Evolutionary conservation across 306 rosid species (phyloP).

Genomic region (Vigna radiata): DNA sequence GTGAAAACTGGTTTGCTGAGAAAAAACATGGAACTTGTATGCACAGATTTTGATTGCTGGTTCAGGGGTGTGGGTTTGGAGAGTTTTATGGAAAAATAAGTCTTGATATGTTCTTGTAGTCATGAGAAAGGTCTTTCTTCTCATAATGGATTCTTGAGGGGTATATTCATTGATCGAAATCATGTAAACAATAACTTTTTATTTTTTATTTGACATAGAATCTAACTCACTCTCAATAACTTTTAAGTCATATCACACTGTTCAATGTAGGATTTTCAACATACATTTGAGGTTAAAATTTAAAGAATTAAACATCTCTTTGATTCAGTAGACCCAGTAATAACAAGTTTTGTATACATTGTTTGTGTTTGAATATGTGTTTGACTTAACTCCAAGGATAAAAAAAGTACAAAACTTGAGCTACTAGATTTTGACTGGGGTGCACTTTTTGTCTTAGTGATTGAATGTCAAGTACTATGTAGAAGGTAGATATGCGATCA

Average conservation of each 20-base stretch:
- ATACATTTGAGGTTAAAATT: not conserved
- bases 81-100: constrained; percentile 18
- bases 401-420: constrained; percentile 19
- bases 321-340: not conserved
- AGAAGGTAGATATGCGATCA: not conserved
- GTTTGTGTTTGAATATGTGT: not conserved
- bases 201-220: not conserved
- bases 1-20: constrained; percentile 30
- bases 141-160: not conserved
- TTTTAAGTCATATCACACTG: not conserved
- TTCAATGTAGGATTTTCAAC: not conserved
- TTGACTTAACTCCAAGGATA: constrained; percentile 6
- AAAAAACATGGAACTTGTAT: constrained; percentile 33
- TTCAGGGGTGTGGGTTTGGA: constrained; percentile 20
- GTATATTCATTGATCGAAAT: constrained; percentile 7
- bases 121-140: not conserved
- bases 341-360: not conserved
- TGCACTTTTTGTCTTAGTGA: constrained; percentile 14
- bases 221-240: not conserved
- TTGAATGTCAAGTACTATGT: not conserved
- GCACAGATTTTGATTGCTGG: constrained; percentile 17
- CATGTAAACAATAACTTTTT: not conserved
- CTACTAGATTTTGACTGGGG: not conserved
- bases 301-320: not conserved
- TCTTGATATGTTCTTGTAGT: constrained; percentile 35